Evolutionary conservation across 2,329 filamentous ascomycete genomes (phyloP).

Genomic region (Arthroderma sp.): DNA sequence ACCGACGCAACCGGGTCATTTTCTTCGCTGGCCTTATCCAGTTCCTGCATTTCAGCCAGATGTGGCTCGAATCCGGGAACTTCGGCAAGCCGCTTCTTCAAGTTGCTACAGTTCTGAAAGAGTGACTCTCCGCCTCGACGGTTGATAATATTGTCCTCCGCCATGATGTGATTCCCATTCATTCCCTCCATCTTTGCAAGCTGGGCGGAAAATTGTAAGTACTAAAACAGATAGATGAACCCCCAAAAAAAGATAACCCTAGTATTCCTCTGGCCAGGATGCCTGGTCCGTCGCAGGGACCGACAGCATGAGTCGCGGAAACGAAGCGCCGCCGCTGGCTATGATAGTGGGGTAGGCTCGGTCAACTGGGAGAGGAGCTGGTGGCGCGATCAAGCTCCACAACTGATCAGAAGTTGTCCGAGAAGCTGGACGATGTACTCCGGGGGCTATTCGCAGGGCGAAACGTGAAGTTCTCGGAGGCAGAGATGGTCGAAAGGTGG

Average conservation of each 20-base stretch:
- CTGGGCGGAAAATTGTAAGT: neutral
- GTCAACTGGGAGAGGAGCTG: neutral
- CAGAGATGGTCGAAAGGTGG: no score
- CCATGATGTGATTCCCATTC: constrained; percentile 37
- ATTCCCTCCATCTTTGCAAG: constrained; percentile 24
- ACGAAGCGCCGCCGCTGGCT: constrained; percentile 2
- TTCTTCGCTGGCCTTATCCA: constrained; percentile 48
- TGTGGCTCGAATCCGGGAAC: constrained; percentile 73
- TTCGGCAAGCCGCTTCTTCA: constrained; percentile 67
- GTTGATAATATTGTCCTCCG: constrained; percentile 92
- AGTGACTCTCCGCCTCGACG: constrained; percentile 89
- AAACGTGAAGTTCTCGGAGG: no score
- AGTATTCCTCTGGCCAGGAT: constrained; percentile 12
- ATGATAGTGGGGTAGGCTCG: neutral
- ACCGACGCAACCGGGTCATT: constrained; percentile 79
- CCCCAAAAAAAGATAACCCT: neutral
- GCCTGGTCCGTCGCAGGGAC: constrained; percentile 13
- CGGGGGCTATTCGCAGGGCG: no score
- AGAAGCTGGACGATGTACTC: neutral
- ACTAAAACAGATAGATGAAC: neutral
- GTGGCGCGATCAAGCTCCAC: neutral
- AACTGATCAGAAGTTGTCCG: neutral
- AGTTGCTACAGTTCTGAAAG: constrained; percentile 84
- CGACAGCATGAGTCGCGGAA: constrained; percentile 13
- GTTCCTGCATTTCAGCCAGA: constrained; percentile 58